phyloP scores from a whole-genome alignment of 1,139 yeast genomes.

The Pichia sp. region DNA sequence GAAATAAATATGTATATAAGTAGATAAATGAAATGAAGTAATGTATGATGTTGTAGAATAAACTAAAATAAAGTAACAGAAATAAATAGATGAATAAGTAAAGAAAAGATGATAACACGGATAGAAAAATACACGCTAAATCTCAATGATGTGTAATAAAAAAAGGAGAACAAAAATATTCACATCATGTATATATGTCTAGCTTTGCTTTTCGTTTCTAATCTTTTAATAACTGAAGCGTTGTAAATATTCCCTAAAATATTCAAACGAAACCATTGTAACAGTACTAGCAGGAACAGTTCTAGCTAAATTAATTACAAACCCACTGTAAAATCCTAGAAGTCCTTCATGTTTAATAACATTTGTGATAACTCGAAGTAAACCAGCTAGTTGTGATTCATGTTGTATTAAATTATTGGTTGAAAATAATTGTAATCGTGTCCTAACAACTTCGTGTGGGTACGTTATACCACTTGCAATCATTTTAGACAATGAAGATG shows the following conservation, averaged over 20 bases:
- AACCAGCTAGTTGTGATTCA: constrained; percentile 26
- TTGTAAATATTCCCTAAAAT: constrained; percentile 58
- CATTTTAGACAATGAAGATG: constrained; percentile 82
- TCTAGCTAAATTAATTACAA: constrained; percentile 74
- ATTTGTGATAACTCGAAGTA: constrained; percentile 41
- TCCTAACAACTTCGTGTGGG: constrained; percentile 93
- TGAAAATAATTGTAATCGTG: constrained; percentile 66
- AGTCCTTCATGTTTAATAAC: constrained; percentile 70
- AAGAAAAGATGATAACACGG: no score
- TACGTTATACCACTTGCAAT: constrained; percentile 84
- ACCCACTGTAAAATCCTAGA: constrained; percentile 84
- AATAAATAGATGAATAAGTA: no score
- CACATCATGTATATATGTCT: no score
- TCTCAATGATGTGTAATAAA: no score
- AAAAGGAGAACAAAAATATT: no score
- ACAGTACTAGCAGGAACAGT: constrained; percentile 96
- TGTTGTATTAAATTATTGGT: constrained; percentile 11
- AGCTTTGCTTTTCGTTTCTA: no score
- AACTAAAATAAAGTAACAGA: neutral
- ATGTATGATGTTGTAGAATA: neutral
- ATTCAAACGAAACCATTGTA: constrained; percentile 88
- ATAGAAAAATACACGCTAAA: no score
- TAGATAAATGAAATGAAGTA: neutral
- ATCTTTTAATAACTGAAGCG: constrained; percentile 10
- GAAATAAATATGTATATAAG: neutral